Conservation (phyloP, 176 grass and related monocot species). For the Carex scoparia region DNA sequence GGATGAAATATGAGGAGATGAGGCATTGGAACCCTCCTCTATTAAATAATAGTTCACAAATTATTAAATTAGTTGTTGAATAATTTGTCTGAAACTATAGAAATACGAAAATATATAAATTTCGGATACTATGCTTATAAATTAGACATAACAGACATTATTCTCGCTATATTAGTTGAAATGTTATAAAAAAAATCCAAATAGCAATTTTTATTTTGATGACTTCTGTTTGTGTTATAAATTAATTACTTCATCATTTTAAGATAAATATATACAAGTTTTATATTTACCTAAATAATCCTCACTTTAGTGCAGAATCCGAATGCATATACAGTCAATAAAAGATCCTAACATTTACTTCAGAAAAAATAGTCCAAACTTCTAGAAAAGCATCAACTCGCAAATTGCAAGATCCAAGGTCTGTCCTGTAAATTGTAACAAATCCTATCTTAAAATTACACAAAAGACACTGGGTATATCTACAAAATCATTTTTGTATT, state of each 20-base stretch:
- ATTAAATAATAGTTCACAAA: too few relatives aligned
- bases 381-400: not conserved
- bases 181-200: not conserved
- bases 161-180: too few relatives aligned
- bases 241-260: not conserved
- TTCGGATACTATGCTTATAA: not conserved
- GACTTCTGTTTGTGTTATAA: not conserved
- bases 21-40: too few relatives aligned
- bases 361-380: not conserved
- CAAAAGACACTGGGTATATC: not conserved
- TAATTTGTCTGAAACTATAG: not conserved
- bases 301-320: not conserved
- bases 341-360: too few relatives aligned
- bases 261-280: not conserved
- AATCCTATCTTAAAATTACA: not conserved
- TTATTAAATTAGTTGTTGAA: not conserved
- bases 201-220: not conserved
- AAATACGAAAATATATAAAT: not conserved
- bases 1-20: too few relatives aligned
- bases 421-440: not conserved
- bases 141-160: not conserved
- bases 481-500: not conserved
- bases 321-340: too few relatives aligned
- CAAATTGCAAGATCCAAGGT: not conserved
- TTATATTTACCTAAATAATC: not conserved